Conservation (phyloP, 169 alveolate species). For the Cryptosporidium baileyi region DNA sequence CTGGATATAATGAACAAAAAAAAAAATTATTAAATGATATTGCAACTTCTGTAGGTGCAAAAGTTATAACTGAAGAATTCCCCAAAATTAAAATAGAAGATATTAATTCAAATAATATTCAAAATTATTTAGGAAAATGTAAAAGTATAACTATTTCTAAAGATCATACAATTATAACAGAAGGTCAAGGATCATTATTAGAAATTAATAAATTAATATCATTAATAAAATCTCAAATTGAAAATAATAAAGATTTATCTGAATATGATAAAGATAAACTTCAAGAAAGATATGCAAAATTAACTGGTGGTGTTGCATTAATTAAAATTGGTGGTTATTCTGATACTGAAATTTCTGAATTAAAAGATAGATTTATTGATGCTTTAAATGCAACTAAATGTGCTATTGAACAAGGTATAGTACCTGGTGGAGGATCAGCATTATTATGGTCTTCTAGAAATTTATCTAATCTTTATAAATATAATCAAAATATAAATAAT, state of each 20-base stretch:
- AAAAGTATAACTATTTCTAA: slow-evolving; percentile 95
- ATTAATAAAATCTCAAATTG: slow-evolving; percentile 89
- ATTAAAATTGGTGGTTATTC: slow-evolving; percentile 97
- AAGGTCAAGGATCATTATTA: slow-evolving; percentile 92
- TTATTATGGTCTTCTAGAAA: slow-evolving; percentile 89
- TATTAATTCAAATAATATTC: slow-evolving; percentile 71
- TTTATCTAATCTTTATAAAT: slow-evolving; percentile 43
- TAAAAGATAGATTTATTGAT: slow-evolving; percentile 97
- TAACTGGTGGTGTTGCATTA: slow-evolving; percentile 98
- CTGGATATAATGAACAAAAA: slow-evolving; percentile 98
- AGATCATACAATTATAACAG: slow-evolving; percentile 96
- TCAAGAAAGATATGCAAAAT: slow-evolving; percentile 96
- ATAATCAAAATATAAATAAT: background rate
- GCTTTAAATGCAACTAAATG: slow-evolving; percentile 99
- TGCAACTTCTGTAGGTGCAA: slow-evolving; percentile 95
- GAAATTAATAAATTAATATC: slow-evolving; percentile 90
- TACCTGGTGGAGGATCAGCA: slow-evolving; percentile 99
- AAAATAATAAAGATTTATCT: slow-evolving; percentile 79
- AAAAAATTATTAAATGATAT: slow-evolving; percentile 94
- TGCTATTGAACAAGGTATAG: slow-evolving; percentile 99
- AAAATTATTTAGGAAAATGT: slow-evolving; percentile 89
- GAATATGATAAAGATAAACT: slow-evolving; percentile 95
- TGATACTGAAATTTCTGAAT: slow-evolving; percentile 96
- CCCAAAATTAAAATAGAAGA: slow-evolving; percentile 71
- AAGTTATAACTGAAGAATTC: slow-evolving; percentile 91